These are phyloP conservation scores for Endotrypanum monterogeii DNA, from an alignment of 208 protist species.

Conservation along the genomic window DNA sequence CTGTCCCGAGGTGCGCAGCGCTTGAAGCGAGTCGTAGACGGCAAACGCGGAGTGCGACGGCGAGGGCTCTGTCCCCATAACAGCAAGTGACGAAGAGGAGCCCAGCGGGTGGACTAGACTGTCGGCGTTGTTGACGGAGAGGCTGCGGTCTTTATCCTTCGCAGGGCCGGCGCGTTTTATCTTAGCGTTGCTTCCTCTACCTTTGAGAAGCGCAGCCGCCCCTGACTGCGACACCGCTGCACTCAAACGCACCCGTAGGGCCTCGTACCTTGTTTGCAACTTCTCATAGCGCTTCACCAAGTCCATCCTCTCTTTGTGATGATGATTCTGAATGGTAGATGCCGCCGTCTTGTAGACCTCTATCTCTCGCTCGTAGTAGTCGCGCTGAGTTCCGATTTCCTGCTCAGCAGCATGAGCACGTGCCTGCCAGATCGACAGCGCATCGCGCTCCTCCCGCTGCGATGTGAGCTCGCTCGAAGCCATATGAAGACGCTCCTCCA, in stretches of 20 bases:
- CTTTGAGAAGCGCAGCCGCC: slow-evolving; percentile 1
- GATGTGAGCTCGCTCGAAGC: slow-evolving; percentile 17
- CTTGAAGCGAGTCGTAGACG: slow-evolving; percentile 23
- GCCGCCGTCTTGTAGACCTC: slow-evolving; percentile 46
- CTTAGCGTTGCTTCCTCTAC: not conserved
- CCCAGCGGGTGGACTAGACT: not conserved
- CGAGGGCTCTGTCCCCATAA: not conserved
- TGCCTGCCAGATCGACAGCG: slow-evolving; percentile 27
- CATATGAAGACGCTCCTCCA: slow-evolving; percentile 27
- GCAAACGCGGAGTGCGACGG: not conserved
- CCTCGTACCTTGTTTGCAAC: slow-evolving; percentile 37
- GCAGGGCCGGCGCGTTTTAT: not conserved
- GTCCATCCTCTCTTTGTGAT: slow-evolving; percentile 35
- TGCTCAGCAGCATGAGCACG: slow-evolving; percentile 32
- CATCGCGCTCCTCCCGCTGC: slow-evolving; percentile 14
- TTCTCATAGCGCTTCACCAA: slow-evolving; percentile 32
- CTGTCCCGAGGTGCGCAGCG: slow-evolving; percentile 20
- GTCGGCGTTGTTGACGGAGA: not conserved
- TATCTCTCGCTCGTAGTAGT: slow-evolving; percentile 45
- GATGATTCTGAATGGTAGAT: slow-evolving; percentile 36
- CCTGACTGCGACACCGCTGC: slow-evolving; percentile 24
- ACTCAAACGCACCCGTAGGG: slow-evolving; percentile 38
- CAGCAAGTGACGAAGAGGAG: not conserved
- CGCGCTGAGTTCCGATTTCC: slow-evolving; percentile 37
- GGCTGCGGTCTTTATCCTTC: not conserved